Evolutionary conservation across 1,284 basidiomycete genomes (phyloP).

Genomic region (Veloboletus limbatus): DNA sequence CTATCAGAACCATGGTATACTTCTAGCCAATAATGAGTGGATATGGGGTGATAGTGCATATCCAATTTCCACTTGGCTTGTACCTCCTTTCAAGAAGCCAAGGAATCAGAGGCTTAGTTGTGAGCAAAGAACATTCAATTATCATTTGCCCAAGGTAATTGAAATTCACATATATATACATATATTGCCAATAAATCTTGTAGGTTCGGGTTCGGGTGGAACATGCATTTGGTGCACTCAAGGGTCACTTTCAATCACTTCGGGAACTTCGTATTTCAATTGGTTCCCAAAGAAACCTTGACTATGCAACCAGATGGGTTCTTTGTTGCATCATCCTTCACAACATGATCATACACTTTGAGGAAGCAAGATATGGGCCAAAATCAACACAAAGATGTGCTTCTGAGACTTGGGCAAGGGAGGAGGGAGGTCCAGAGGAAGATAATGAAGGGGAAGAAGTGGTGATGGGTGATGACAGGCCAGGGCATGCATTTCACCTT

Average conservation of each 20-base stretch:
- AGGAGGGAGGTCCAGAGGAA: neutral
- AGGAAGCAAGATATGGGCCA: neutral
- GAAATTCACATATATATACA: neutral
- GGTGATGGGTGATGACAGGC: neutral
- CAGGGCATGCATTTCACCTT: neutral
- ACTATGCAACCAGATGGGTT: neutral
- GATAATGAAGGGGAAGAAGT: neutral
- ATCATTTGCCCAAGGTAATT: neutral
- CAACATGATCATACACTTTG: neutral
- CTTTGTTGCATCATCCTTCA: neutral
- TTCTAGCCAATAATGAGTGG: conserved; percentile 8
- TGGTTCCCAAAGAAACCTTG: neutral
- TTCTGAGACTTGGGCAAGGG: neutral
- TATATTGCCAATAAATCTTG: too few species aligned
- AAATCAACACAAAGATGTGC: neutral
- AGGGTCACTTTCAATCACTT: neutral
- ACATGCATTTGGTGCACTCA: neutral
- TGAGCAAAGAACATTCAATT: neutral
- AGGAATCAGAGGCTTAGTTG: neutral
- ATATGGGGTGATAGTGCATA: conserved; percentile 14
- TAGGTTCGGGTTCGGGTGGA: neutral
- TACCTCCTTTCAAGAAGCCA: conserved; percentile 8
- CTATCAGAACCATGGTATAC: neutral
- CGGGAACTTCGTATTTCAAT: neutral
- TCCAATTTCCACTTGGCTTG: conserved; percentile 3